Evolutionary conservation across 768 basidiomycete genomes (phyloP).

Genomic region (Psilocybe subaeruginosa): DNA sequence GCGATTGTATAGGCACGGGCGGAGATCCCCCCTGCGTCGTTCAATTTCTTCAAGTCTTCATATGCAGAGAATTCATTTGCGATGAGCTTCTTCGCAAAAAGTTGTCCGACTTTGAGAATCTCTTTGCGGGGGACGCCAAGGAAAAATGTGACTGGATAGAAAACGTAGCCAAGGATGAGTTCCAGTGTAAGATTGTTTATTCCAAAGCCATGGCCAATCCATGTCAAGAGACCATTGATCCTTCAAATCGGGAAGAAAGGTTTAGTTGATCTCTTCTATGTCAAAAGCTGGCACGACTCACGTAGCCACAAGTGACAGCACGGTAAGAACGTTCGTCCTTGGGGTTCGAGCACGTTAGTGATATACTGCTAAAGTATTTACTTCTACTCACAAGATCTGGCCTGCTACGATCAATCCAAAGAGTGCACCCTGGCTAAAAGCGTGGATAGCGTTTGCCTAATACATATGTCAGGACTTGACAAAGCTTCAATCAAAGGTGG

Average conservation of each 20-base stretch:
- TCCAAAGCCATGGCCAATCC: constrained; percentile 86
- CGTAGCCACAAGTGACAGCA: constrained; percentile 77
- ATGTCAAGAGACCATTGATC: constrained; percentile 85
- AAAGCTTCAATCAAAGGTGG: not conserved
- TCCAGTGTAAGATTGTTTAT: constrained; percentile 82
- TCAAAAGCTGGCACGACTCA: constrained; percentile 23
- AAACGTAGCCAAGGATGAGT: constrained; percentile 82
- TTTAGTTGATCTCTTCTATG: not conserved
- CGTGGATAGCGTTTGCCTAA: constrained; percentile 82
- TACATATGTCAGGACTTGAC: not conserved
- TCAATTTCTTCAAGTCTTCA: constrained; percentile 54
- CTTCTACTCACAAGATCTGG: constrained; percentile 68
- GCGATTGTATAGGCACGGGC: constrained; percentile 80
- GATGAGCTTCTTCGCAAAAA: constrained; percentile 87
- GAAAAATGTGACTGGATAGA: constrained; percentile 88
- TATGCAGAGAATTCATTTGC: constrained; percentile 90
- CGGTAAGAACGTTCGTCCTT: constrained; percentile 82
- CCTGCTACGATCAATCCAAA: constrained; percentile 88
- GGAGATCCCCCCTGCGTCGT: constrained; percentile 46
- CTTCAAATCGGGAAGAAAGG: constrained; percentile 22
- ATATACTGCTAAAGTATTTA: not conserved
- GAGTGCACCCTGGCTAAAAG: constrained; percentile 82
- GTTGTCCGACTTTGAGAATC: constrained; percentile 76
- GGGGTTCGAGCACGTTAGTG: not conserved
- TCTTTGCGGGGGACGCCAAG: constrained; percentile 76